Evolutionary conservation across 2,329 filamentous ascomycete species (phyloP).

Genomic region (Aureobasidium sp.): DNA sequence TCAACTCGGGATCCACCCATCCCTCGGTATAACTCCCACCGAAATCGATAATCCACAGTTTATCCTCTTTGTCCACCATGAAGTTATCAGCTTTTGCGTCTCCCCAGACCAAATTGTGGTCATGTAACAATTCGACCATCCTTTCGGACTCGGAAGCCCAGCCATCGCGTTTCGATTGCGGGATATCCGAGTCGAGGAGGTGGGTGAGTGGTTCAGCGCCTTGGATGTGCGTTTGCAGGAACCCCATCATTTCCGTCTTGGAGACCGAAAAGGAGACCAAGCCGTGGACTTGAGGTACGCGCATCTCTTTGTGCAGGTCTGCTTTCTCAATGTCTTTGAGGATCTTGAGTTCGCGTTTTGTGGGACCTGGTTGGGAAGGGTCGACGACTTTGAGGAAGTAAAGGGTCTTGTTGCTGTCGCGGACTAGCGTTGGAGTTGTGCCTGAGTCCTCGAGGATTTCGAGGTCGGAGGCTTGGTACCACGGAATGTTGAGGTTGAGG

Average conservation of each 20-base stretch:
- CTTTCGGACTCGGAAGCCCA: constrained; percentile 27
- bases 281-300: constrained; percentile 27
- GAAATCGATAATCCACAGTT: constrained; percentile 12
- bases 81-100: constrained; percentile 38
- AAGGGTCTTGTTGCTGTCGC: constrained; percentile 20
- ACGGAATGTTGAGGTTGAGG: constrained; percentile 24
- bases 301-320: constrained; percentile 26
- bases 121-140: constrained; percentile 21
- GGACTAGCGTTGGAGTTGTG: constrained; percentile 24
- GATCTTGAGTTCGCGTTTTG: constrained; percentile 30
- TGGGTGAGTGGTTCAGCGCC: constrained; percentile 28
- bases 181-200: constrained; percentile 26
- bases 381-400: constrained; percentile 32
- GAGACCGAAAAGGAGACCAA: constrained; percentile 22
- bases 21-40: constrained; percentile 9
- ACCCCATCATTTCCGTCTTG: constrained; percentile 26
- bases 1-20: constrained; percentile 1
- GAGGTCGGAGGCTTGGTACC: constrained; percentile 23
- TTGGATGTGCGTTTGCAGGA: constrained; percentile 29
- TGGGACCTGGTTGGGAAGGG: constrained; percentile 24
- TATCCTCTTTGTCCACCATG: constrained; percentile 24
- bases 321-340: constrained; percentile 26
- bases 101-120: constrained; percentile 32
- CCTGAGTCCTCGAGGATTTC: constrained; percentile 22
- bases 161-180: constrained; percentile 26